Percentiles rank a stretch among this genome's conserved stretches.
Conservation (phyloP, 345 rosid species). For the Cardamine resedifolia region DNA sequence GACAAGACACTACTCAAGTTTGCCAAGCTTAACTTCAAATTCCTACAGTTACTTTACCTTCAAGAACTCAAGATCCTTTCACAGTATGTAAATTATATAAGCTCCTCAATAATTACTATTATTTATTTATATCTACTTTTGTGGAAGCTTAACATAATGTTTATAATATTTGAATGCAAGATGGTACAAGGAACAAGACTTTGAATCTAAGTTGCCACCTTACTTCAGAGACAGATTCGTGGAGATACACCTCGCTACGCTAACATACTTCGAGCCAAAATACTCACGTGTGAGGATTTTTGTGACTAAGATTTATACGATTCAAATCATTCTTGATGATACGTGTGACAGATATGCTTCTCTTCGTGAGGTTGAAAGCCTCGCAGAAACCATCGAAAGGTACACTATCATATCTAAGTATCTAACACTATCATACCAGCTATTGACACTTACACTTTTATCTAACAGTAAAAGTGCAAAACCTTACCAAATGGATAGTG, state of each 20-base stretch:
- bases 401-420: background rate
- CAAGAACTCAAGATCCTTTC: slow-evolving; percentile 3
- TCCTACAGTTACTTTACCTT: background rate
- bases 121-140: background rate
- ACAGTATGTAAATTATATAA: background rate
- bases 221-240: slow-evolving; percentile 7
- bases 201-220: slow-evolving; percentile 15
- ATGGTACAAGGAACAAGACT: slow-evolving; percentile 15
- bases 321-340: background rate
- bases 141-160: background rate
- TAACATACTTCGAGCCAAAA: background rate
- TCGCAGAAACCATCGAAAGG: background rate
- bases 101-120: background rate
- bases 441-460: too few species aligned
- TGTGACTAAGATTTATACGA: background rate
- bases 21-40: slow-evolving; percentile 1
- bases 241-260: background rate
- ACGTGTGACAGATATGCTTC: slow-evolving; percentile 3
- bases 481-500: too few species aligned
- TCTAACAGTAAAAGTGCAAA: too few species aligned
- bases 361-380: slow-evolving; percentile 11
- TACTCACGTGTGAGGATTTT: background rate
- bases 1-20: background rate
- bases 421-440: too few species aligned
- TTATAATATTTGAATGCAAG: slow-evolving; percentile 1